Evolutionary conservation across 371 early-diverging fungal species (phyloP), one percentile per base, ranked within the genome.

Genomic region (Mortierella sp.): DNA sequence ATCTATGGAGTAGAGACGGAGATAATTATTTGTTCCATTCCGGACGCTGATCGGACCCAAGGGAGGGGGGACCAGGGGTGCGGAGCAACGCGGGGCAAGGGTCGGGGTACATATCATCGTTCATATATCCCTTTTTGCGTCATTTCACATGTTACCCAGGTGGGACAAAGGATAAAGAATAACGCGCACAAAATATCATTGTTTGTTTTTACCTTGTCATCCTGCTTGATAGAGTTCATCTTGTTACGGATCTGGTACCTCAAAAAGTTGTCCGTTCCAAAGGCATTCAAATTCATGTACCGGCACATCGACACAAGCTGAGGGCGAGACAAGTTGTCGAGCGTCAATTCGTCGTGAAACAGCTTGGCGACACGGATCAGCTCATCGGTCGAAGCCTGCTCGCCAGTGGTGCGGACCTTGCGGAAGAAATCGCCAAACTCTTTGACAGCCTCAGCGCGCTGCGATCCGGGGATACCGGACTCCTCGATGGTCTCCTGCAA

Each of bases 401-500:
- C 96, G 60, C 97, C 98, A 38, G 96, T 94, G 58, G 94, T 93
- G 35, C 99, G 95, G 86, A 95, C 95, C 95, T 96, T 83, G 71
- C 92, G 87, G 88, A 97, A 97, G 85, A 96, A 95, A 51, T 94
- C 93, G 54, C 90, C 90, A 87, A 96, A 97, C 72, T 95, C 96
- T 77, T 94, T 90, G 44, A 95, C 94, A 8, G 94, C 93, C 51
- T 89, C 88, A 18, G 90, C 91, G 12, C 83, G 87, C 27, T 91
- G 89, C 4, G 90, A 89, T 27, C 94, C 60, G 29, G 93, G 88
- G 74, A 93, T 89, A 24, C 95, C 93, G 56, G 95, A 92, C 81
- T 98, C 98, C 4, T 94, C 95, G 48, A 98, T 95, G n/a, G 98
- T 97, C 78, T 98, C 98, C 88, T 97, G 97, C 83, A 99, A 89